Conservation (phyloP, 345 rosid genomes). For the Nasturtium officinale region DNA sequence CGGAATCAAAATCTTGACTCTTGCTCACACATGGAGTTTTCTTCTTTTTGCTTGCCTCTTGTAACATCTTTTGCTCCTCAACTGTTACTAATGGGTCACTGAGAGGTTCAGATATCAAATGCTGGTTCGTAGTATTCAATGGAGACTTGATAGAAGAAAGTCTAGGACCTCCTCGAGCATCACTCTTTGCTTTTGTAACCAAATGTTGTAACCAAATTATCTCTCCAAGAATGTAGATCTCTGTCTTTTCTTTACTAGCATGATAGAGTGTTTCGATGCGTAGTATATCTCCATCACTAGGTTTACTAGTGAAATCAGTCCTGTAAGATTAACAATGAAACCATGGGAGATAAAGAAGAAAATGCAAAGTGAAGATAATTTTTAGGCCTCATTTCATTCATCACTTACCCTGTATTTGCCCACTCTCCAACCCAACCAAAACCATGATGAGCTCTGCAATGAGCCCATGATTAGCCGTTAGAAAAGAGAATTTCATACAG, state of each 20-base stretch:
- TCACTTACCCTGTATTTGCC: constrained; percentile 85
- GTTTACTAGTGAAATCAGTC: constrained; percentile 58
- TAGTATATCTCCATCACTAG: constrained; percentile 56
- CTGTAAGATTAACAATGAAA: constrained; percentile 45
- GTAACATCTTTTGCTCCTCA: constrained; percentile 50
- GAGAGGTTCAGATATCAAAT: constrained; percentile 31
- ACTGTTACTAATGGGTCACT: constrained; percentile 37
- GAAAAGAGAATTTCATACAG: neutral
- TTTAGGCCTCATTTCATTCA: constrained; percentile 19
- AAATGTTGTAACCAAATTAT: constrained; percentile 81
- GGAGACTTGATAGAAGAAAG: constrained; percentile 33
- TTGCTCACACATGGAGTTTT: constrained; percentile 44
- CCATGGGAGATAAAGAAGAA: neutral
- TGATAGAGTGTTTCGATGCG: constrained; percentile 86
- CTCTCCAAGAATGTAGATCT: constrained; percentile 77
- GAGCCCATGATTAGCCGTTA: constrained; percentile 26
- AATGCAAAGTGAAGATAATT: constrained; percentile 7
- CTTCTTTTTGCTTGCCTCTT: constrained; percentile 41
- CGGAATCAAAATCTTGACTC: constrained; percentile 54
- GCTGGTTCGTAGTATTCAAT: constrained; percentile 33
- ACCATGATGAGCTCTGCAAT: constrained; percentile 82
- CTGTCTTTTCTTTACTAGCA: constrained; percentile 79
- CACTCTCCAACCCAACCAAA: constrained; percentile 93
- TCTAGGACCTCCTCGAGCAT: constrained; percentile 34
- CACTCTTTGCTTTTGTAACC: constrained; percentile 52